These are phyloP conservation scores for Paralagenidium karlingii DNA, from an alignment of 352 stramenopile species.

Conservation along the genomic window DNA sequence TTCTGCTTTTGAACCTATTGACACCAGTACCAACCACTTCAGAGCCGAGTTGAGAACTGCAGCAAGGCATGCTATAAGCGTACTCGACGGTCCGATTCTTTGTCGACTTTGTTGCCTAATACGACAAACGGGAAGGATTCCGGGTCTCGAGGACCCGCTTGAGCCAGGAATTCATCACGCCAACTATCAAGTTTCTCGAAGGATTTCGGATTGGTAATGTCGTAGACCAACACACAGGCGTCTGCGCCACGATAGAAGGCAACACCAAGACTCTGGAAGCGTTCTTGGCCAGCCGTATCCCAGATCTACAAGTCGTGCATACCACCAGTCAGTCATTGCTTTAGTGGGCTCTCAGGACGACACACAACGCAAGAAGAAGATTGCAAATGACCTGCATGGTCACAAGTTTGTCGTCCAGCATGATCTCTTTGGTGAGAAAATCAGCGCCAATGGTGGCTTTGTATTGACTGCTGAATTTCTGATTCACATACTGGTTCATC, in stretches of 20 bases:
- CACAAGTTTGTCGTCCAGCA: slow-evolving; percentile 92
- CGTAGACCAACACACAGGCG: slow-evolving; percentile 97
- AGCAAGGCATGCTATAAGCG: no score
- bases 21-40: neutral
- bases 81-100: slow-evolving; percentile 73
- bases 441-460: slow-evolving; percentile 99
- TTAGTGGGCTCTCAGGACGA: neutral
- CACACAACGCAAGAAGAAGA: neutral
- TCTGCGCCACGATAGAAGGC: slow-evolving; percentile 98
- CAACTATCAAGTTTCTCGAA: slow-evolving; percentile 98
- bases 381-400: slow-evolving; percentile 82
- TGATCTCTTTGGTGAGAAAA: slow-evolving; percentile 96
- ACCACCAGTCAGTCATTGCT: neutral
- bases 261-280: slow-evolving; percentile 96
- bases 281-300: slow-evolving; percentile 98
- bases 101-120: slow-evolving; percentile 98
- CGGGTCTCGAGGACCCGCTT: slow-evolving; percentile 81
- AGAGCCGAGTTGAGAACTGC: neutral
- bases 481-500: slow-evolving; percentile 99
- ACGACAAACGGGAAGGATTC: slow-evolving; percentile 97
- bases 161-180: slow-evolving; percentile 94
- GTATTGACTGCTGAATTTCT: slow-evolving; percentile 98
- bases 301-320: slow-evolving; percentile 98
- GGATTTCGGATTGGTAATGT: slow-evolving; percentile 97
- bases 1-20: slow-evolving; percentile 66